Evolutionary conservation across 768 basidiomycete species (phyloP).

Genomic region (Pisolithus orientalis): DNA sequence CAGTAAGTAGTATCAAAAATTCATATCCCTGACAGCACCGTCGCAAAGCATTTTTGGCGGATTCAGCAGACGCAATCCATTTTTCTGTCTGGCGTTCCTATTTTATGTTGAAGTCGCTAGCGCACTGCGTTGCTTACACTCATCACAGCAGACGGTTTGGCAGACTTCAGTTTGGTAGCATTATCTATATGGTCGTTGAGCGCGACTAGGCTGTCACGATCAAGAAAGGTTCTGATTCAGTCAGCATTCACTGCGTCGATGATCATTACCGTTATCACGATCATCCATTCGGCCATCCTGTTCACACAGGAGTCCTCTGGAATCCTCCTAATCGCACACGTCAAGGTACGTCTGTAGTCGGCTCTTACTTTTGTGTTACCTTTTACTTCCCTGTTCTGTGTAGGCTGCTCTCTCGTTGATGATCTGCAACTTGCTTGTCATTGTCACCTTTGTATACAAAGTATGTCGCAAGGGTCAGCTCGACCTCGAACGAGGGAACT

Average conservation of each 20-base stretch:
- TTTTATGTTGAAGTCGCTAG: too few species aligned
- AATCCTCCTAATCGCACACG: slow-evolving; percentile 15
- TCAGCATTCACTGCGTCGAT: slow-evolving; percentile 17
- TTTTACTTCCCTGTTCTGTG: neutral
- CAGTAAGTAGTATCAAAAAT: slow-evolving; percentile 10
- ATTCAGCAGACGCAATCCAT: neutral
- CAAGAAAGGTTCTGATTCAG: slow-evolving; percentile 13
- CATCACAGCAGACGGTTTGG: slow-evolving; percentile 15
- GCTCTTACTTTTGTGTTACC: slow-evolving; percentile 1
- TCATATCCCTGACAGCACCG: neutral
- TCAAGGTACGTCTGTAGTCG: slow-evolving; percentile 8
- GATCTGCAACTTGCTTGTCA: slow-evolving; percentile 15
- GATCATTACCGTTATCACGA: slow-evolving; percentile 15
- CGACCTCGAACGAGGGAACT: neutral
- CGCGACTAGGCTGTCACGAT: slow-evolving; percentile 8
- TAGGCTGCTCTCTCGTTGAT: slow-evolving; percentile 17
- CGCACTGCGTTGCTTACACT: neutral
- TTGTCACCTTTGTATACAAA: slow-evolving; percentile 11
- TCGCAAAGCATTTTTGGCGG: neutral
- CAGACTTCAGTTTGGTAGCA: slow-evolving; percentile 14
- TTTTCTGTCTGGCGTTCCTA: neutral
- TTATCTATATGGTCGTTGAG: slow-evolving; percentile 16
- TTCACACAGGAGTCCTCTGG: slow-evolving; percentile 3
- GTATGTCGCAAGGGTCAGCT: slow-evolving; percentile 3
- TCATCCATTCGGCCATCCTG: slow-evolving; percentile 8